Conservation (phyloP, 495 filamentous ascomycete genomes). For the Hyphodiscus hymeniophilus region DNA sequence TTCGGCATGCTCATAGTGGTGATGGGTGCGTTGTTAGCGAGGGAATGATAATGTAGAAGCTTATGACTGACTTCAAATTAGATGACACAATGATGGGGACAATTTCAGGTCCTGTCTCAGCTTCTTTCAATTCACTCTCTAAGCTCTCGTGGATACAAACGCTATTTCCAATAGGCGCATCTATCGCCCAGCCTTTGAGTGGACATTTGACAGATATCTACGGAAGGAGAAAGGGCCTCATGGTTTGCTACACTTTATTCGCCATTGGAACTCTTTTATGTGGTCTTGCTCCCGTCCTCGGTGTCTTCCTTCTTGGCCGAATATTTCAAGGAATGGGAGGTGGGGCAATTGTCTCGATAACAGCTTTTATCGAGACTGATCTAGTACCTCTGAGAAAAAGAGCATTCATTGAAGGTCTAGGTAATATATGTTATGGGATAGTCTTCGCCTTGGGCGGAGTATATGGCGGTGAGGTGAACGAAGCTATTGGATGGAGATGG, state of each 20-base stretch:
- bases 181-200: not conserved
- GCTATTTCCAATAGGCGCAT: not conserved
- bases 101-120: not conserved
- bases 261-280: constrained; percentile 1
- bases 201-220: constrained; percentile 8
- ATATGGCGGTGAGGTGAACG: constrained; percentile 75
- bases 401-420: constrained; percentile 75
- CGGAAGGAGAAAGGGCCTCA: not conserved
- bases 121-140: not conserved
- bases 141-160: constrained; percentile 7
- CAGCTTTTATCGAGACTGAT: constrained; percentile 72
- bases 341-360: constrained; percentile 69
- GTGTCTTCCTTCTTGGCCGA: constrained; percentile 39
- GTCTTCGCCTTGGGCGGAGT: constrained; percentile 62
- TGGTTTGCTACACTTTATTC: not conserved
- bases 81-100: constrained; percentile 6
- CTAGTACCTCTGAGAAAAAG: constrained; percentile 71
- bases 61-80: not conserved
- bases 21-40: not conserved
- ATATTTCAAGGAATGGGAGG: constrained; percentile 81
- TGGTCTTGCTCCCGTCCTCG: not conserved
- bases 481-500: constrained; percentile 60
- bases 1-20: not conserved
- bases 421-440: constrained; percentile 63
- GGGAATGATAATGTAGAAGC: not conserved